A percentile compares a stretch with the other conserved stretches of the same genome.
These are phyloP conservation scores for Globisporangium lucens DNA, from an alignment of 352 stramenopile species.

Conservation along the genomic window DNA sequence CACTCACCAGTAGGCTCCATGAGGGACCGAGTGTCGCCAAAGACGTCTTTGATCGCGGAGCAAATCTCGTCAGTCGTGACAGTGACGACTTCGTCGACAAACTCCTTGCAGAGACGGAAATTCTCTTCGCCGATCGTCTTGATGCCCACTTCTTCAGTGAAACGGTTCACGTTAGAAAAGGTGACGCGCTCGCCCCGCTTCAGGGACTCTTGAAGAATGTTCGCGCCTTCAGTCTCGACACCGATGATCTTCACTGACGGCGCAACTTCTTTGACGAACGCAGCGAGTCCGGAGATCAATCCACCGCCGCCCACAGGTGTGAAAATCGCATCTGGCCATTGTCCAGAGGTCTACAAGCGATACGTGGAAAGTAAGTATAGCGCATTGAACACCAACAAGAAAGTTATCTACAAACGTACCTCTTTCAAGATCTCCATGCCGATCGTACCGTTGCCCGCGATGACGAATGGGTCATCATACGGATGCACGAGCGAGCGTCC, in stretches of 20 bases:
- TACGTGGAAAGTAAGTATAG: neutral
- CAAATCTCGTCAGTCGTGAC: slow-evolving; percentile 96
- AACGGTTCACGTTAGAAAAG: slow-evolving; percentile 93
- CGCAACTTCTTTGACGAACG: slow-evolving; percentile 86
- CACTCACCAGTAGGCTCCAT: slow-evolving; percentile 87
- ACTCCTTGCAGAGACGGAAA: slow-evolving; percentile 91
- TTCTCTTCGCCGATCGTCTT: slow-evolving; percentile 93
- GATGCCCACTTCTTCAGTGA: slow-evolving; percentile 97
- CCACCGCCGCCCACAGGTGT: slow-evolving; percentile 96
- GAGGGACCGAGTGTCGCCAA: slow-evolving; percentile 93
- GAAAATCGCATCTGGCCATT: slow-evolving; percentile 95
- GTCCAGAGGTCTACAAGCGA: slow-evolving; percentile 56
- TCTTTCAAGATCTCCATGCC: slow-evolving; percentile 92
- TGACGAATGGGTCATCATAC: slow-evolving; percentile 97
- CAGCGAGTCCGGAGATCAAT: slow-evolving; percentile 94
- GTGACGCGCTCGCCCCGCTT: slow-evolving; percentile 79
- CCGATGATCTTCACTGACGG: slow-evolving; percentile 94
- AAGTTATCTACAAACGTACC: slow-evolving; percentile 21
- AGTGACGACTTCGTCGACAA: slow-evolving; percentile 97
- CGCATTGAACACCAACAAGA: neutral
- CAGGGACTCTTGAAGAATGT: slow-evolving; percentile 92
- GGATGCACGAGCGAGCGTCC: slow-evolving; percentile 95
- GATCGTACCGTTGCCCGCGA: slow-evolving; percentile 97
- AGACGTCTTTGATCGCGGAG: slow-evolving; percentile 91
- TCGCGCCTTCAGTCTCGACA: slow-evolving; percentile 94